Evolutionary conservation across 2,329 filamentous ascomycete genomes (phyloP).

Genomic region (Aspergillus sp.): DNA sequence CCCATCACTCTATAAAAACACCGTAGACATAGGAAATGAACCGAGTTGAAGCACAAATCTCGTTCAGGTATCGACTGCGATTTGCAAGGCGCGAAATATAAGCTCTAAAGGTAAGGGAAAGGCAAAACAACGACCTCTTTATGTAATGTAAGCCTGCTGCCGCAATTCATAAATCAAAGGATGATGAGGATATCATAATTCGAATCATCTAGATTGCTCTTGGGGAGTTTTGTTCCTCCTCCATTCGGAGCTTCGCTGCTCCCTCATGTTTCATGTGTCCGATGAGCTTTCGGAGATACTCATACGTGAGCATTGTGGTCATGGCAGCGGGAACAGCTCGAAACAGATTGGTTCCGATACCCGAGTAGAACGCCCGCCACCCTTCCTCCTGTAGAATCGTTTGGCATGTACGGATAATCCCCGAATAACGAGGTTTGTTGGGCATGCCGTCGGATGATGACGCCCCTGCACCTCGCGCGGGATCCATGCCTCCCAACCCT

Average conservation of each 20-base stretch:
- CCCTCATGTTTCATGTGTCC: conserved; percentile 57
- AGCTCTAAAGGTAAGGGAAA: conserved; percentile 1
- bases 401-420: conserved; percentile 76
- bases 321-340: conserved; percentile 91
- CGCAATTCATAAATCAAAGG: not conserved
- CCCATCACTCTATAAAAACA: conserved; percentile 12
- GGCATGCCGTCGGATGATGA: conserved; percentile 59
- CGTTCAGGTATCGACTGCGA: not conserved
- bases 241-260: conserved; percentile 25
- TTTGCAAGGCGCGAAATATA: not conserved
- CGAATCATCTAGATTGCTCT: conserved; percentile 22
- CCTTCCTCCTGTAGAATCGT: conserved; percentile 89
- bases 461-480: conserved; percentile 42
- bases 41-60: conserved; percentile 2
- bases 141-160: not conserved
- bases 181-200: not conserved
- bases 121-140: not conserved
- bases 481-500: conserved; percentile 42
- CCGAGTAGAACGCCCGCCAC: conserved; percentile 94
- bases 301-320: conserved; percentile 96
- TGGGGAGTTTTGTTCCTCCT: conserved; percentile 18
- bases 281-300: conserved; percentile 65
- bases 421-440: conserved; percentile 64
- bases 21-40: conserved; percentile 7
- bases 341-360: conserved; percentile 97